phyloP scores from a whole-genome alignment of 352 stramenopile species.

The Saprolegnia parasitica region DNA sequence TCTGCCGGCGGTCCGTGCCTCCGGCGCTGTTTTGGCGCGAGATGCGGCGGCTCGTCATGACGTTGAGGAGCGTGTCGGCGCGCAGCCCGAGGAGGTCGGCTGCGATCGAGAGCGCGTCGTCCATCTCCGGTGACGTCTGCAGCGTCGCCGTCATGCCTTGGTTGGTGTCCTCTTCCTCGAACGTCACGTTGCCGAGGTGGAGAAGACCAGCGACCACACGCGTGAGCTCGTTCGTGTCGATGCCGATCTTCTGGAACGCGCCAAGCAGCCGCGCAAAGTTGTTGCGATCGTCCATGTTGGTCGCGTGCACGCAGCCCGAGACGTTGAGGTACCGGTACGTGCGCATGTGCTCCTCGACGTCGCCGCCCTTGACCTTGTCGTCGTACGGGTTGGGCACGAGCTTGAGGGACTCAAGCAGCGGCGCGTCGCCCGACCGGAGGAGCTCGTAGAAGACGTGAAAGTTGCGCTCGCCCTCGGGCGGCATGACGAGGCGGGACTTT shows the following conservation, averaged over 20 bases:
- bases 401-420: constrained; percentile 10
- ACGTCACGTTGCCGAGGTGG: constrained; percentile 39
- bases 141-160: constrained; percentile 22
- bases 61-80: constrained; percentile 54
- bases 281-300: constrained; percentile 30
- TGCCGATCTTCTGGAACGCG: constrained; percentile 35
- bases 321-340: constrained; percentile 55
- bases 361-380: no score
- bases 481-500: constrained; percentile 31
- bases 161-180: constrained; percentile 31
- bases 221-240: constrained; percentile 33
- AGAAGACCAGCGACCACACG: constrained; percentile 38
- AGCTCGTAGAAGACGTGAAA: constrained; percentile 46
- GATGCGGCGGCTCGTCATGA: constrained; percentile 74
- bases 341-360: constrained; percentile 1
- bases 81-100: constrained; percentile 70
- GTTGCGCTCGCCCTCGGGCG: constrained; percentile 32
- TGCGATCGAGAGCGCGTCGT: no score
- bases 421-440: constrained; percentile 27
- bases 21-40: constrained; percentile 49
- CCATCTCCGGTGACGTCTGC: constrained; percentile 4
- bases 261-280: constrained; percentile 37
- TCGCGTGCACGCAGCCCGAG: constrained; percentile 28
- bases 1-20: no score
- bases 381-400: constrained; percentile 16